Evolutionary conservation across 2,329 filamentous ascomycete species (phyloP), one percentile per base, ranked within the genome.

Genomic region (Kalmusia sp.): DNA sequence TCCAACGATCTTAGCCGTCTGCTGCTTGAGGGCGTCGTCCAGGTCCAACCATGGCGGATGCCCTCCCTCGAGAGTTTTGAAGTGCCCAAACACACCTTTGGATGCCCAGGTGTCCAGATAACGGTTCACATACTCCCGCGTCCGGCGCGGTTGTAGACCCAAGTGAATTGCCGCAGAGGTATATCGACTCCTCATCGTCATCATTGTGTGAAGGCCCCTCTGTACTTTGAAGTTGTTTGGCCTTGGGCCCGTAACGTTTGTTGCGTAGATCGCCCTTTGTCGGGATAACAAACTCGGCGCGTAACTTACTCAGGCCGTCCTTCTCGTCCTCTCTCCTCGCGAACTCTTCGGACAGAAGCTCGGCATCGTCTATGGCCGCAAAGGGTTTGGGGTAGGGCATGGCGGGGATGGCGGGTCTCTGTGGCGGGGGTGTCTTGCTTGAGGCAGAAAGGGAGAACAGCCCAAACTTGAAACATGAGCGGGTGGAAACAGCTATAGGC

Each of bases 141-240:
- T 87, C 12, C 83, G 83, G 57, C 84, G 86, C 38, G 93, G 92
- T 72, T 96, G 92, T 3, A 93, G 84, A 31, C 92, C 92, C 1
- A n/a, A 96, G 83, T 0, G 92, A 96, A 77, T 96, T 96, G 51
- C 93, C 93, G 61, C 92, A 93, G 58, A 97, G 87, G 74, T 96
- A 97, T 54, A 91, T 87, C 54, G 82, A 84, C 41, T 78, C 76
- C 24, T 80, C 76, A 30, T 52, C 37, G 21, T 62, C 55, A 19
- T 33, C 22, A 43, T 45, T 33, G 21, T 24, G 28, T 40, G 27
- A 39, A 24, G 64, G 47, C n/a, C 79, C 62, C 12, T 65, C 64
- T 17, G 59, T 41, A 9, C 30, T 24, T 17, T 12, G 12, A 14
- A 11, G 25, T 31, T 28, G n/a, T 9, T 46, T 46, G 4, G 25